Evolutionary conservation across 169 alveolate genomes (phyloP).

Genomic region (Cryptosporidium tyzzeri): DNA sequence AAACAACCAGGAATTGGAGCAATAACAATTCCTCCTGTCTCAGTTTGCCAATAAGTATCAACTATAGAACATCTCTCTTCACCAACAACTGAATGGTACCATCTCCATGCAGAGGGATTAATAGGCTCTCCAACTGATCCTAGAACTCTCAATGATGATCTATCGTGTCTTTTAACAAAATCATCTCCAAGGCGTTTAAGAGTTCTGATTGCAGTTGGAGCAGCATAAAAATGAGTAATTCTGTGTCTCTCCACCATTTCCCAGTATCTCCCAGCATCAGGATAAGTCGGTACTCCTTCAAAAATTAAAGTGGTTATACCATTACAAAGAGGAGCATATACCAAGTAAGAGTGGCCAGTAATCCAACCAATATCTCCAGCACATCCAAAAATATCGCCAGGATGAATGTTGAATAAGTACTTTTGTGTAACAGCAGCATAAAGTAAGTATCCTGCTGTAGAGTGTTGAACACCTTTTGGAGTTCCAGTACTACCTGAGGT

Average conservation of each 20-base stretch:
- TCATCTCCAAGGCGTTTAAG: conserved; percentile 87
- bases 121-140: conserved; percentile 95
- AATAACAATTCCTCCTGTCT: conserved; percentile 94
- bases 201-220: conserved; percentile 97
- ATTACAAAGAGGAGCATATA: conserved; percentile 95
- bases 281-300: conserved; percentile 95
- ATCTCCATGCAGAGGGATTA: conserved; percentile 94
- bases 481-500: conserved; percentile 98
- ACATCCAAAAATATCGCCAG: conserved; percentile 92
- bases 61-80: conserved; percentile 85
- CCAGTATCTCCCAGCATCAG: conserved; percentile 93
- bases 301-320: conserved; percentile 94
- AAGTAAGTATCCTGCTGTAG: conserved; percentile 93
- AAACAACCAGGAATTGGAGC: conserved; percentile 93
- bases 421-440: conserved; percentile 91
- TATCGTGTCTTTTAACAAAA: conserved; percentile 81
- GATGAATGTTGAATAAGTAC: conserved; percentile 88
- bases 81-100: conserved; percentile 89
- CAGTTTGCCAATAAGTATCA: conserved; percentile 98
- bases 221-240: conserved; percentile 93
- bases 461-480: conserved; percentile 95
- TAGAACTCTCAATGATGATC: conserved; percentile 82
- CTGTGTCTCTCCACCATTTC: conserved; percentile 90
- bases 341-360: conserved; percentile 96
- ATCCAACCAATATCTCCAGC: conserved; percentile 99